Evolutionary conservation across 352 stramenopile species (phyloP), one percentile per base, ranked within the genome.

Genomic region (Phytophthora ramorum): DNA sequence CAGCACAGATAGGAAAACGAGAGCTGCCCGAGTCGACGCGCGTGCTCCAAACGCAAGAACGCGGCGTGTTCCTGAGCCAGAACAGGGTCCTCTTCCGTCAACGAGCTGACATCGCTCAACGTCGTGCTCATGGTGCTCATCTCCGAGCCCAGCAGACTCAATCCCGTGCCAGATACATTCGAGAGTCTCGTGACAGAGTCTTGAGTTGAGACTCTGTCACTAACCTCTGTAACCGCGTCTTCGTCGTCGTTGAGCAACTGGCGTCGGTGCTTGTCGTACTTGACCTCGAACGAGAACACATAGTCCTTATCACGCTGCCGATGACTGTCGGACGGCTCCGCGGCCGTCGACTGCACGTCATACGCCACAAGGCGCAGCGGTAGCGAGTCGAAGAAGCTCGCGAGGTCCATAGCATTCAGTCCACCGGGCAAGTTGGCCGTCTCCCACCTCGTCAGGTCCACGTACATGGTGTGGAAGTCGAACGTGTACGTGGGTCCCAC

Each of bases 381-480:
- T 16, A 91, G 56, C 17, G 79, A 81, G 60, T 92, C 80, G 47
- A 95, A 95, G 49, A 96, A 95, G n/a, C 78, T 81, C 14, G 81
- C 78, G 0, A 96, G 69, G 24, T 83, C 66, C 80, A 96, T 88
- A 35, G 90, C 83, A 44, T 76, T 89, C 13, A 96, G 51, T 32
- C 66, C 71, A 1, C 83, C 81, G 0, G 88, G 88, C 4, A 96
- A 62, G 51, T 96, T 96, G 9, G 85, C 75, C 2, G 88, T 94
- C 59, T 90, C 81, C 88, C 88, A 96, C 28, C 76, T 72, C 8
- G 78, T 81, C 59, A 96, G 66, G 56, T 96, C 82, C 43, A 94
- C 85, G 61, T 95, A 95, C 86, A 95, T 95, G 1, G 86, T 96
- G 71, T 96, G 86, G 60, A 96, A 96, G 37, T 96, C 81, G 71